A percentile compares a stretch with the other conserved stretches of the same genome.
Conservation (phyloP, 2,329 filamentous ascomycete species). For the Trichoderma koningiopsis region DNA sequence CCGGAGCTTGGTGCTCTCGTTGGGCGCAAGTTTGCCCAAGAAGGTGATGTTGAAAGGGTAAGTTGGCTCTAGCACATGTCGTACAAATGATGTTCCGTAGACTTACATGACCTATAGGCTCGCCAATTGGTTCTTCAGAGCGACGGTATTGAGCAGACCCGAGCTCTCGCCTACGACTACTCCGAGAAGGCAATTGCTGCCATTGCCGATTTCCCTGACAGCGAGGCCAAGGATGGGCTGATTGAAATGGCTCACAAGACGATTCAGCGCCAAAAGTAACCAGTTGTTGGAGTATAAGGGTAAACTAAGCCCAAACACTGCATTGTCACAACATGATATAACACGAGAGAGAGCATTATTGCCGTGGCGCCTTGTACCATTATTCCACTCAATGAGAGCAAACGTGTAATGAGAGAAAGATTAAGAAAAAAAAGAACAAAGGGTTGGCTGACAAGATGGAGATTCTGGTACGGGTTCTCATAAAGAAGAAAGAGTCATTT, state of each 20-base stretch:
- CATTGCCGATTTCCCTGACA: conserved; percentile 85
- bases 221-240: conserved; percentile 88
- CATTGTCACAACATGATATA: too few relatives aligned
- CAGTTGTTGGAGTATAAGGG: background rate
- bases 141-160: conserved; percentile 88
- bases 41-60: conserved; percentile 85
- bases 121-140: conserved; percentile 80
- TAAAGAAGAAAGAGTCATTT: background rate
- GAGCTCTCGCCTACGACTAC: conserved; percentile 87
- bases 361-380: conserved; percentile 15
- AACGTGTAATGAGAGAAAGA: background rate
- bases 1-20: conserved; percentile 84
- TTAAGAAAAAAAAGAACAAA: background rate
- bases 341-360: background rate
- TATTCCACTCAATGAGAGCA: conserved; percentile 18
- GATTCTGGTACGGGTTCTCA: background rate
- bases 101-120: conserved; percentile 60
- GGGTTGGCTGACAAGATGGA: background rate
- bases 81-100: background rate
- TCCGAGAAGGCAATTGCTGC: conserved; percentile 83
- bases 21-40: conserved; percentile 81
- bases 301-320: background rate
- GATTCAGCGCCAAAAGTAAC: conserved; percentile 80
- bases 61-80: conserved; percentile 39
- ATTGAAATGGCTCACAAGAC: conserved; percentile 94